These are phyloP conservation scores for Suillus bovinus DNA, from an alignment of 768 basidiomycete genomes.

Conservation along the genomic window DNA sequence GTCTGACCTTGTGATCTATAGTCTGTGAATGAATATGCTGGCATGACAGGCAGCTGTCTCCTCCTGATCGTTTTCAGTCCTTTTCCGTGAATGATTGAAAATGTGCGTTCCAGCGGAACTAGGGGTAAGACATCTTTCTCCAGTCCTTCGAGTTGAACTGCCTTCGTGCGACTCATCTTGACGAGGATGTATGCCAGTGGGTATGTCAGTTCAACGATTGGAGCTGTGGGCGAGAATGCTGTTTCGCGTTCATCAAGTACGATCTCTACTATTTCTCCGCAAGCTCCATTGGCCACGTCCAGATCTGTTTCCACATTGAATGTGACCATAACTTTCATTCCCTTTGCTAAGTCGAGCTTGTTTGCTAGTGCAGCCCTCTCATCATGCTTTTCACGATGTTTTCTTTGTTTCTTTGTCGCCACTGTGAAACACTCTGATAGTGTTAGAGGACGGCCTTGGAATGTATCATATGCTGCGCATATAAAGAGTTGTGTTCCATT, in stretches of 20 bases:
- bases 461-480: slow-evolving; percentile 31
- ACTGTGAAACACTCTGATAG: slow-evolving; percentile 15
- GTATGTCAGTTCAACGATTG: slow-evolving; percentile 25
- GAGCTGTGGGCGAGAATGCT: not conserved
- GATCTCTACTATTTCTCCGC: slow-evolving; percentile 26
- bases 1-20: slow-evolving; percentile 45
- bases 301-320: slow-evolving; percentile 40
- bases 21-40: slow-evolving; percentile 44
- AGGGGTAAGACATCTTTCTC: slow-evolving; percentile 33
- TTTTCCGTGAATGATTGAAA: slow-evolving; percentile 7
- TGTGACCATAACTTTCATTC: slow-evolving; percentile 8
- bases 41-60: slow-evolving; percentile 34
- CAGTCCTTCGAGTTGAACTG: slow-evolving; percentile 25
- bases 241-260: not conserved
- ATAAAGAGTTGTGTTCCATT: slow-evolving; percentile 25
- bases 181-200: slow-evolving; percentile 36
- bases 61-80: slow-evolving; percentile 15
- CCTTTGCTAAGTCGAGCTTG: not conserved
- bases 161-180: slow-evolving; percentile 28
- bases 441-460: slow-evolving; percentile 15
- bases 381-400: too few relatives aligned
- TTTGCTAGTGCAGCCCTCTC: not conserved
- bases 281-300: slow-evolving; percentile 40
- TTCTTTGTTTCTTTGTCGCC: slow-evolving; percentile 3
- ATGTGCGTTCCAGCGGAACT: slow-evolving; percentile 21